Percentiles rank a stretch among this genome's conserved stretches.
Evolutionary conservation across 768 basidiomycete genomes (phyloP).

Genomic region (Terana coerulea): DNA sequence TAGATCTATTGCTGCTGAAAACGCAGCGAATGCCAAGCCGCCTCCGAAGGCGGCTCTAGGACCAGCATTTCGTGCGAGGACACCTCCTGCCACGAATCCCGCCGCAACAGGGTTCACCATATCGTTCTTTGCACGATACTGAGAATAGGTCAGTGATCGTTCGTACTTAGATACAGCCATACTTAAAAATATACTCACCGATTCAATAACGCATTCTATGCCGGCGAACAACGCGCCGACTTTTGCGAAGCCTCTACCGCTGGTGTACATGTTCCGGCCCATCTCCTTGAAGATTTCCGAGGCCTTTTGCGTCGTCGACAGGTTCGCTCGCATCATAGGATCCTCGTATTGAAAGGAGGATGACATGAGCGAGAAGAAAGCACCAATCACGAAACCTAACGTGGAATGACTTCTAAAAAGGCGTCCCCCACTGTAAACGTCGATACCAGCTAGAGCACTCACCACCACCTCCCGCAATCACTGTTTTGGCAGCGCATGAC

Average conservation of each 20-base stretch:
- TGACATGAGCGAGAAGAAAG: constrained; percentile 96
- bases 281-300: constrained; percentile 87
- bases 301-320: constrained; percentile 74
- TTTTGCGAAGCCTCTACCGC: constrained; percentile 90
- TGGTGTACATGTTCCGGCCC: constrained; percentile 88
- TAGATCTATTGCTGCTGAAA: constrained; percentile 86
- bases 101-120: constrained; percentile 87
- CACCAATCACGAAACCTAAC: constrained; percentile 86
- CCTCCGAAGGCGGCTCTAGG: constrained; percentile 86
- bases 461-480: constrained; percentile 82
- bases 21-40: constrained; percentile 88
- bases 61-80: constrained; percentile 84
- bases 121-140: constrained; percentile 98
- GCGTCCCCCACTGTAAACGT: constrained; percentile 7
- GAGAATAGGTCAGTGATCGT: neutral
- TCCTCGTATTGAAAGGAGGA: constrained; percentile 95
- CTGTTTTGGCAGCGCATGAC: constrained; percentile 81
- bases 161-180: neutral
- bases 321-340: constrained; percentile 68
- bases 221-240: constrained; percentile 95
- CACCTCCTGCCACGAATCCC: constrained; percentile 84
- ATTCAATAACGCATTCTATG: constrained; percentile 93
- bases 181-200: constrained; percentile 55
- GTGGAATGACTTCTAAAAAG: constrained; percentile 16
- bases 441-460: constrained; percentile 22